Percentiles rank a stretch among this genome's conserved stretches.
phyloP scores from a whole-genome alignment of 2,329 filamentous ascomycete species.

The Fusarium abutilonis region DNA sequence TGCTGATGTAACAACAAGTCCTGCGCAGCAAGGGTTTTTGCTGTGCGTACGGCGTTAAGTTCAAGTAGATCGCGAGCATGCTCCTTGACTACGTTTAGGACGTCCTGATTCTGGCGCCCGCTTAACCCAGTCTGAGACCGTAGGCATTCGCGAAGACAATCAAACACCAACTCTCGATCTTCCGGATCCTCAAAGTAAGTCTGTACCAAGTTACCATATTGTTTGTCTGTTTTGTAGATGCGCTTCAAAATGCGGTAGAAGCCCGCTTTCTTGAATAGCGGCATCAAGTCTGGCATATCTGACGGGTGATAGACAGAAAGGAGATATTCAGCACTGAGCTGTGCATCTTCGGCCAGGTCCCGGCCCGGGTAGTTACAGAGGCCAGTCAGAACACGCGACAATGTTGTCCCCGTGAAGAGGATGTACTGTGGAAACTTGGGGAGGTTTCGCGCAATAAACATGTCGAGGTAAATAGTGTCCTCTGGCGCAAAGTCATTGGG shows the following conservation, averaged over 20 bases:
- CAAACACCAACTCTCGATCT: conserved; percentile 79
- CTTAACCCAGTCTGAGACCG: conserved; percentile 69
- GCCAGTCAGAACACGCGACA: conserved; percentile 82
- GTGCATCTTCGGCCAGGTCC: conserved; percentile 89
- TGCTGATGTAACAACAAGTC: conserved; percentile 72
- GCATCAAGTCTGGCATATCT: conserved; percentile 78
- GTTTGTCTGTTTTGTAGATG: conserved; percentile 80
- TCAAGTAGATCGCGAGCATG: conserved; percentile 73
- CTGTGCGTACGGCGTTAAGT: conserved; percentile 72
- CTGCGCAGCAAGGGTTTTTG: conserved; percentile 69
- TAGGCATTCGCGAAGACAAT: conserved; percentile 80
- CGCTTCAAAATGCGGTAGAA: conserved; percentile 95
- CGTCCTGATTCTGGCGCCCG: conserved; percentile 76
- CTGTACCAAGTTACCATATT: conserved; percentile 80
- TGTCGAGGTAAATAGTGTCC: conserved; percentile 94
- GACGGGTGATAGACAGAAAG: conserved; percentile 93
- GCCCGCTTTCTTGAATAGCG: conserved; percentile 78
- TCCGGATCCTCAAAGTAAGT: conserved; percentile 87
- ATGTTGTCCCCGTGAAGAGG: conserved; percentile 83
- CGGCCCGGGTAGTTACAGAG: conserved; percentile 85
- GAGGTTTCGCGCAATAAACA: conserved; percentile 96
- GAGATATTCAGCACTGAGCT: conserved; percentile 96
- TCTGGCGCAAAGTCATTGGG: conserved; percentile 76
- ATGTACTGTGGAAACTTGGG: conserved; percentile 98
- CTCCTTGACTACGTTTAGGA: conserved; percentile 72